A percentile compares a stretch with the other conserved stretches of the same genome.
These are phyloP conservation scores for Pseudevernia furfuracea DNA, from an alignment of 495 filamentous ascomycete species.

Conservation along the genomic window DNA sequence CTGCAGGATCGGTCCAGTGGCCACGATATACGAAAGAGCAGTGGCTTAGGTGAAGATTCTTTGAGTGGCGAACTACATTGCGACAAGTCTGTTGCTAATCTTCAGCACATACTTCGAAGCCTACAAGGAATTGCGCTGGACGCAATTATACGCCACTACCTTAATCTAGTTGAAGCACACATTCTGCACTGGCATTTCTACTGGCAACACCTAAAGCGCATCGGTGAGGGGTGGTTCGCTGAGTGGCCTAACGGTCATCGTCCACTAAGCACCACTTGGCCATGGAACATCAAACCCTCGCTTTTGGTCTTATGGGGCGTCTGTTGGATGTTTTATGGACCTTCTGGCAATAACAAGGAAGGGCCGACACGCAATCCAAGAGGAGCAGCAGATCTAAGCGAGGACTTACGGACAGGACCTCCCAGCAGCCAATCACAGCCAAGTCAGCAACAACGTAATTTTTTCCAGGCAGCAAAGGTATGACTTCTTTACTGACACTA, in stretches of 20 bases:
- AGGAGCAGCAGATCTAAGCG: slow-evolving; percentile 5
- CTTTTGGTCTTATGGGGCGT: slow-evolving; percentile 49
- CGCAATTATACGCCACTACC: slow-evolving; percentile 15
- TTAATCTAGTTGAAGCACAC: slow-evolving; percentile 17
- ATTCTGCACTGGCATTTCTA: slow-evolving; percentile 23
- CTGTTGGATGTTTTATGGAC: slow-evolving; percentile 48
- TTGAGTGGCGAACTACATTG: slow-evolving; percentile 9
- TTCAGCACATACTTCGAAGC: slow-evolving; percentile 24
- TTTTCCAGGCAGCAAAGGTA: not conserved
- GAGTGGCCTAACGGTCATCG: slow-evolving; percentile 34
- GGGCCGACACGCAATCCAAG: slow-evolving; percentile 11
- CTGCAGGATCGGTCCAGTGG: slow-evolving; percentile 9
- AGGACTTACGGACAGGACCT: slow-evolving; percentile 15
- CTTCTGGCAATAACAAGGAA: not conserved
- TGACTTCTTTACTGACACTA: not conserved
- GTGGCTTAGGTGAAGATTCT: not conserved
- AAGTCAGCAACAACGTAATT: not conserved
- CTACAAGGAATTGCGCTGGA: slow-evolving; percentile 23
- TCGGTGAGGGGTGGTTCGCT: slow-evolving; percentile 27
- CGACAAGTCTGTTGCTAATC: slow-evolving; percentile 24
- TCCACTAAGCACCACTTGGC: slow-evolving; percentile 46
- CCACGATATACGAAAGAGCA: not conserved
- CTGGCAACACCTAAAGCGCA: slow-evolving; percentile 24
- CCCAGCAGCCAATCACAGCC: slow-evolving; percentile 1
- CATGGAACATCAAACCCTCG: slow-evolving; percentile 44